Percentiles rank a stretch among this genome's conserved stretches.
Conservation (phyloP, 495 filamentous ascomycete species). For the Hypoxylon fuscum region DNA sequence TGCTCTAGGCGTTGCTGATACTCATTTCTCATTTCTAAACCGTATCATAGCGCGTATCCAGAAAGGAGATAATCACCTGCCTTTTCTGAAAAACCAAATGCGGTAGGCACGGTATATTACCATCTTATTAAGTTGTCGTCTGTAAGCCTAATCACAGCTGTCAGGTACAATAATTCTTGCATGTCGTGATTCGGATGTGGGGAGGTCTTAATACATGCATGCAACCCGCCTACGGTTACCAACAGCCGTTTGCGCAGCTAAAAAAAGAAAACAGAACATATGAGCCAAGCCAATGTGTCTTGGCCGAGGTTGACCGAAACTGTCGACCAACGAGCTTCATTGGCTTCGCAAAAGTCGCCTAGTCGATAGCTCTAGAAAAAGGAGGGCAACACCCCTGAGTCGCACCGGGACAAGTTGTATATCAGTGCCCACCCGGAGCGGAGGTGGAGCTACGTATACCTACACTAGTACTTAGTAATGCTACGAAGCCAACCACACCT, state of each 20-base stretch:
- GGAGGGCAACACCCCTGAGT: conserved; percentile 15
- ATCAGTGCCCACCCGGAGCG: conserved; percentile 11
- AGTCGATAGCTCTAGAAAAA: background rate
- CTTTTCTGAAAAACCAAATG: conserved; percentile 15
- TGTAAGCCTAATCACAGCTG: conserved; percentile 23
- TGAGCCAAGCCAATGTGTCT: conserved; percentile 15
- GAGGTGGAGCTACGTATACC: conserved; percentile 1
- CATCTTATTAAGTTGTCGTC: conserved; percentile 7
- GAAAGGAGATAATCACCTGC: conserved; percentile 23
- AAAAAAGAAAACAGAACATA: conserved; percentile 28
- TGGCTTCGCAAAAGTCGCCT: conserved; percentile 12
- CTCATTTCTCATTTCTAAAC: conserved; percentile 5
- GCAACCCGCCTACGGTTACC: conserved; percentile 17
- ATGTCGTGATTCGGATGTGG: conserved; percentile 26
- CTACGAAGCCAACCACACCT: background rate
- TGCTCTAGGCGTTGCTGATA: background rate
- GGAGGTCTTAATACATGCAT: conserved; percentile 20
- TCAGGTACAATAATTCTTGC: conserved; percentile 32
- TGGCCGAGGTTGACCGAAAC: conserved; percentile 26
- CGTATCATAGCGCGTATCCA: background rate
- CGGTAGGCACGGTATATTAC: conserved; percentile 17
- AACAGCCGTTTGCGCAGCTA: conserved; percentile 9
- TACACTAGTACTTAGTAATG: conserved; percentile 15
- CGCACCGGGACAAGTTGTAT: no score
- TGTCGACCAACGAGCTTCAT: conserved; percentile 9